Evolutionary conservation across 192 early-diverging fungal species (phyloP), one percentile per base, ranked within the genome.

Genomic region (Podila minutissima): DNA sequence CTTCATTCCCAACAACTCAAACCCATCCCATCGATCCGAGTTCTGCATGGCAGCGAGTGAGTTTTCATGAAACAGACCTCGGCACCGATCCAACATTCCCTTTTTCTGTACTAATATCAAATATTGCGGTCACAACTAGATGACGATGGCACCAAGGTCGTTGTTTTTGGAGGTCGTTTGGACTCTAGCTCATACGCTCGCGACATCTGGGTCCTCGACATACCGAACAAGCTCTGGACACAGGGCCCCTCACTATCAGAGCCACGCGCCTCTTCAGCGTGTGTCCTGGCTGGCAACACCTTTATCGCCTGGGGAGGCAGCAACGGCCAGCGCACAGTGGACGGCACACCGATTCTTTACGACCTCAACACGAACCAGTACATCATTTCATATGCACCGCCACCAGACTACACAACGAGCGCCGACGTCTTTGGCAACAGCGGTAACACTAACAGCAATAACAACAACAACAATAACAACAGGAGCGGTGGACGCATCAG

Each of bases 31-130:
- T n/a, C 51, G 67, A 15, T 22, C 35, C 19, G 67, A 68, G 15
- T 28, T 33, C 31, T 68, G 67, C 35, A 68, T 68, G 67, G 57
- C 55, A 24, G 57, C 57, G 26, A 68, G 67, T 68, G 58, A 68
- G 67, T 41, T 59, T 17, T 2, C 15, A 17, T 12, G 19, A 28
- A 29, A 24, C 0, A 4, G 41, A 37, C 10, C 35, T 37, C 6
- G 4, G 9, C 17, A 53, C 19, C 0, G 6, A n/a, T 53, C n/a
- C n/a, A 7, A 8, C 50, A 11, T 53, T 53, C n/a, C 1, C 6
- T 26, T 55, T 37, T 26, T 26, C 20, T 26, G 24, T 55, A 10
- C 24, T 26, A 4, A 55, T 55, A 22, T 24, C n/a, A 7, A n/a
- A 26, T 55, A 55, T 22, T 55, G 3, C 53, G 17, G 20, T 46